Conservation (phyloP, 768 basidiomycete species). For the Tulasnella sp. region DNA sequence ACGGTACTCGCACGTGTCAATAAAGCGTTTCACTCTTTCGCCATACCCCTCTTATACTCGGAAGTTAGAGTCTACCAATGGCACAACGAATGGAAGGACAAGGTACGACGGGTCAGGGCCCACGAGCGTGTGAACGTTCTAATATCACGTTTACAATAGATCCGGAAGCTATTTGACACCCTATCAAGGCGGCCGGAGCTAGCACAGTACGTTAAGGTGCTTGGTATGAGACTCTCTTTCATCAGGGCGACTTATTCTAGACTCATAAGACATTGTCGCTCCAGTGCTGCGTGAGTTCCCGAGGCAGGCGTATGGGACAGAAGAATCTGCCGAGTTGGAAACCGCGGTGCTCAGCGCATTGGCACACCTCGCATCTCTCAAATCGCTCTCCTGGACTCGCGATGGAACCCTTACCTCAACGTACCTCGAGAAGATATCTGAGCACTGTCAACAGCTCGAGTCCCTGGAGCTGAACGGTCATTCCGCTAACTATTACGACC, state of each 20-base stretch:
- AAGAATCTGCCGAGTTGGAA: conserved; percentile 40
- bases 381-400: conserved; percentile 71
- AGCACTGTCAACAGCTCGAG: conserved; percentile 43
- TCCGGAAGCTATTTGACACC: conserved; percentile 58
- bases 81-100: conserved; percentile 62
- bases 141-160: conserved; percentile 43
- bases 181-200: conserved; percentile 54
- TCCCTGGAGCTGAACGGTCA: conserved; percentile 73
- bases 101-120: conserved; percentile 42
- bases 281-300: conserved; percentile 74
- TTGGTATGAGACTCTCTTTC: conserved; percentile 47
- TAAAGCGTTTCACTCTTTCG: conserved; percentile 52
- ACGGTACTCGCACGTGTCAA: conserved; percentile 55
- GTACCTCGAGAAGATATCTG: conserved; percentile 53
- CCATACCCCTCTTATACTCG: conserved; percentile 53
- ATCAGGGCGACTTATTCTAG: neutral
- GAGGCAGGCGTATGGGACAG: conserved; percentile 43
- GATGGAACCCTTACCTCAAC: conserved; percentile 65
- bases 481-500: conserved; percentile 52
- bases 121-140: neutral
- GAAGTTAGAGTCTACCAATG: conserved; percentile 63
- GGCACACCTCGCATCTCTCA: conserved; percentile 58
- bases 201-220: conserved; percentile 53
- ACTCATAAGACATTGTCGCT: neutral
- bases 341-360: conserved; percentile 50